Evolutionary conservation across 441 rosid genomes (phyloP).

Genomic region (Corymbia calophylla): DNA sequence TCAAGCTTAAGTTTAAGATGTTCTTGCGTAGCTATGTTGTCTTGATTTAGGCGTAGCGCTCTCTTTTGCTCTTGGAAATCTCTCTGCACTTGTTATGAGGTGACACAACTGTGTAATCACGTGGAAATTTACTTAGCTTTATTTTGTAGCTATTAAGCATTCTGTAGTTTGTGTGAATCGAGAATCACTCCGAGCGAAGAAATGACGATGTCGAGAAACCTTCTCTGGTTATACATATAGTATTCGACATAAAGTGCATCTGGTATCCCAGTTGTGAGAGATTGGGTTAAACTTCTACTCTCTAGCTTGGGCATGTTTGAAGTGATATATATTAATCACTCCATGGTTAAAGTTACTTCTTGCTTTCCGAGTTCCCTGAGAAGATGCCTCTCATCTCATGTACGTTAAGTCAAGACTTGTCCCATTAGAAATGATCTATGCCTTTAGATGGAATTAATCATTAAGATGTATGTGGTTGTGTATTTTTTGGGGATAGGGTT

Average conservation of each 20-base stretch:
- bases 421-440: neutral
- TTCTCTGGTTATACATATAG: neutral
- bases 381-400: neutral
- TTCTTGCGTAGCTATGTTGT: neutral
- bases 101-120: neutral
- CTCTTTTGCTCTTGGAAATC: neutral
- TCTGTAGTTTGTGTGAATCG: neutral
- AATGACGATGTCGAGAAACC: neutral
- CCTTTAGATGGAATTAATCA: neutral
- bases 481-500: neutral
- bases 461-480: neutral
- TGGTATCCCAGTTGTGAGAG: neutral
- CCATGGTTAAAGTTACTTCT: neutral
- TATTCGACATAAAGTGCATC: neutral
- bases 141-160: neutral
- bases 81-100: neutral
- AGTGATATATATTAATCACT: neutral
- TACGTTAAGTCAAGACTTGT: neutral
- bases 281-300: neutral
- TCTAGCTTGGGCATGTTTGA: neutral
- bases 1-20: neutral
- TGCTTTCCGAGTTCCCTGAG: neutral
- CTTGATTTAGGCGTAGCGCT: neutral
- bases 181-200: neutral
- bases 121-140: neutral